A percentile compares a stretch with the other conserved stretches of the same genome.
These are phyloP conservation scores for Raffaelea ambrosiae DNA, from an alignment of 2,329 filamentous ascomycete species.

Conservation along the genomic window DNA sequence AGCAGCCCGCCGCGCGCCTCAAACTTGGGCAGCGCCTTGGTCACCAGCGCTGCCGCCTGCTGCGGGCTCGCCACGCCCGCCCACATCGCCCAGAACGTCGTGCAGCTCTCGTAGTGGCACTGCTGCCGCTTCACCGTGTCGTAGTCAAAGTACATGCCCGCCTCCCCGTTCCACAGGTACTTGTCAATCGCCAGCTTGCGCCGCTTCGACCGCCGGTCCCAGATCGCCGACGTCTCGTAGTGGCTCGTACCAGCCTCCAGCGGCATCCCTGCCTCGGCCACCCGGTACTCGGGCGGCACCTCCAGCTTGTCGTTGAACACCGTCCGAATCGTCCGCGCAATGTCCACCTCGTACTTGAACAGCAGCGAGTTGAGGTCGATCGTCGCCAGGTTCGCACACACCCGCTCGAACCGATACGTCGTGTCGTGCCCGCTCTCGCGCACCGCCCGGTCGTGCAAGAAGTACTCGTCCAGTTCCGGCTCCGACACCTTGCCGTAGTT, in stretches of 20 bases:
- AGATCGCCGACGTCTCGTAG: conserved; percentile 72
- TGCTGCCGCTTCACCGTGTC: conserved; percentile 75
- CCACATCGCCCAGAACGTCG: conserved; percentile 97
- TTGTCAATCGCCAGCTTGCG: conserved; percentile 84
- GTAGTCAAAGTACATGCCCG: conserved; percentile 98
- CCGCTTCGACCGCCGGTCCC: conserved; percentile 81
- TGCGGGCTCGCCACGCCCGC: conserved; percentile 77
- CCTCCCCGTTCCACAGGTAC: conserved; percentile 84
- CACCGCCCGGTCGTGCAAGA: conserved; percentile 90
- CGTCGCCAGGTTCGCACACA: conserved; percentile 82
- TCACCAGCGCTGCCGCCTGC: conserved; percentile 78
- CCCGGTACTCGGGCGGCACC: conserved; percentile 78
- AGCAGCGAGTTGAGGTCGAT: conserved; percentile 91
- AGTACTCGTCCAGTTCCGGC: conserved; percentile 89
- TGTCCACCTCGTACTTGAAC: conserved; percentile 96
- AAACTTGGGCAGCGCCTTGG: conserved; percentile 74
- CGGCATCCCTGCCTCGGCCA: conserved; percentile 15
- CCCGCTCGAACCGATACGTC: conserved; percentile 80
- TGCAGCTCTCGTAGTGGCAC: conserved; percentile 80
- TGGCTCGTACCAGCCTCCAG: conserved; percentile 41
- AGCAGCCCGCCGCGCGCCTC: conserved; percentile 82
- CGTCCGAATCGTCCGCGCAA: conserved; percentile 74
- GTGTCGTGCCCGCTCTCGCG: conserved; percentile 97
- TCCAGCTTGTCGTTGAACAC: conserved; percentile 74
- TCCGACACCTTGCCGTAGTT: conserved; percentile 69